Base-by-base conservation (phyloP, 129 eudicot species). In the sunflower (Helianthus annuus) region DNA sequence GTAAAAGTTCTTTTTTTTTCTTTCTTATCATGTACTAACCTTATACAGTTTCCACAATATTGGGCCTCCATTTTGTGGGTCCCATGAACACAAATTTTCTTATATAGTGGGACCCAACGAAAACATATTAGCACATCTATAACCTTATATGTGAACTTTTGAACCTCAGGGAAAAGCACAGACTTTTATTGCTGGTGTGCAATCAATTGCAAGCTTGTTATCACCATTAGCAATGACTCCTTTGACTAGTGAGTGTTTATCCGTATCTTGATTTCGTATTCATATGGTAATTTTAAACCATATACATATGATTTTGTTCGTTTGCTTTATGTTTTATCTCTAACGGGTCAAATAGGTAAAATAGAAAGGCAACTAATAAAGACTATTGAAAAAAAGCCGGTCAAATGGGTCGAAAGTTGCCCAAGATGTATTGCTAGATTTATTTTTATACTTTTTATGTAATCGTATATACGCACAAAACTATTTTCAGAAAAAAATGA, bases 201-300 rank as follows among this genome's bases (percentile, higher is more conserved):
- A 93, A 63, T 83, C 98, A 63, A 80, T 93, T 34, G 86, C 97
- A 44, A 87, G 92, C 73, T 76, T 90, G 58, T 80, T 93, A 74
- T 89, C 98, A n/a, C 98, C 98, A 53, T 85, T 93, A 36, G 92
- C 88, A 67, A 90, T 93, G 89, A 89, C 90, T 76, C 98, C 98
- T 60, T 76, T 93, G 75, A 93, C 98, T 42, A 80, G 98, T 93
- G 67, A 93, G 98, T 51, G 60, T 9, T 24, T 29, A 70, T 44
- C 76, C 49, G 27, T 53, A 29, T 60, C 45, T 52, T 46, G 12
- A 7, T 54, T 53, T 29, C 55, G 5, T 24, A 51, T 52, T 74
- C 24, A n/a, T 4, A 0, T 29, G 14, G 40, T 16, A 7, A 36
- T 69, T 69, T 32, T 17, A n/a, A 69, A 15, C 73, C 12, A 11